Evolutionary conservation across 306 rosid species (phyloP).

Genomic region (Fragaria ananassa): DNA sequence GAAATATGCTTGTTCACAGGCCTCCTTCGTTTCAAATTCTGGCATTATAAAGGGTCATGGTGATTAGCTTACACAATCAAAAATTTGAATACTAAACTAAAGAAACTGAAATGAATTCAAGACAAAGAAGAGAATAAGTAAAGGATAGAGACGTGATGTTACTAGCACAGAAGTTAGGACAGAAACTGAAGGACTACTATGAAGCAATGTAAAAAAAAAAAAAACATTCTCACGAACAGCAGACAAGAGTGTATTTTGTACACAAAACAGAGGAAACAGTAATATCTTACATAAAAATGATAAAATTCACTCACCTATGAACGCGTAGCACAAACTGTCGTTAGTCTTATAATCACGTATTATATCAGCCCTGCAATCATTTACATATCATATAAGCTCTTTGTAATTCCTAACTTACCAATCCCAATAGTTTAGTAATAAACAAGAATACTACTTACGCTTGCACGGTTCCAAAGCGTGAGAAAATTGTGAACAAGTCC

Average conservation of each 20-base stretch:
- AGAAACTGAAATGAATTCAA: neutral
- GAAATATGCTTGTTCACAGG: conserved; percentile 91
- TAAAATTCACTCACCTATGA: conserved; percentile 61
- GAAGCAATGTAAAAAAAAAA: neutral
- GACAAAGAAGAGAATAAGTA: neutral
- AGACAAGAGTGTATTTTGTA: neutral
- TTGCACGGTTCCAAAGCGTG: conserved; percentile 78
- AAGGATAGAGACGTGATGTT: neutral
- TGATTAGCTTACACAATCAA: conserved; percentile 22
- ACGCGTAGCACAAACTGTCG: conserved; percentile 94
- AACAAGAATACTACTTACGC: conserved; percentile 55
- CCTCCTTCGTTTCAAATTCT: conserved; percentile 69
- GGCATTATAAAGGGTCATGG: conserved; percentile 22
- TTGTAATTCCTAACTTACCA: conserved; percentile 6
- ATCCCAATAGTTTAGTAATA: neutral
- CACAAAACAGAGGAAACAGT: neutral
- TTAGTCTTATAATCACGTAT: conserved; percentile 89
- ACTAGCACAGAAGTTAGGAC: neutral
- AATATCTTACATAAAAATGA: neutral
- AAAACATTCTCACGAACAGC: neutral
- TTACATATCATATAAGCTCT: conserved; percentile 29
- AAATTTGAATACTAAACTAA: conserved; percentile 5
- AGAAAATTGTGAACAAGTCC: conserved; percentile 90
- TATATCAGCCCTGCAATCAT: conserved; percentile 78
- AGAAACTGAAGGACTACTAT: neutral